A percentile compares a stretch with the other conserved stretches of the same genome.
Evolutionary conservation across 1,139 yeast genomes (phyloP).

Genomic region (Saccharomyces hybrid): DNA sequence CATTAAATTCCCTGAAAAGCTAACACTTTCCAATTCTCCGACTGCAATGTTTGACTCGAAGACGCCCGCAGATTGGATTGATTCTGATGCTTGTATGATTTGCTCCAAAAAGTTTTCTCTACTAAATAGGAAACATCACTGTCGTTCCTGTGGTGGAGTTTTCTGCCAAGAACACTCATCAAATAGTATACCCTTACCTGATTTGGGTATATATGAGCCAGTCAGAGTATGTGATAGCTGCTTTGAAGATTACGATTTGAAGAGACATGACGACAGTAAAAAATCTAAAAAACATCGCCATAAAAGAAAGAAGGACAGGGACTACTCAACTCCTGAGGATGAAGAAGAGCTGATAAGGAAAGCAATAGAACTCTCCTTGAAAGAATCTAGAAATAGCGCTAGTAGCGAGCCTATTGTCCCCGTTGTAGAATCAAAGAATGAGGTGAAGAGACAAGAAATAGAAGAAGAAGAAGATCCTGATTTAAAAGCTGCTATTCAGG

Average conservation of each 20-base stretch:
- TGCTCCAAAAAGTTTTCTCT: slow-evolving; percentile 76
- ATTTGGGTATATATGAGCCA: slow-evolving; percentile 78
- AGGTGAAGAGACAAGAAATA: slow-evolving; percentile 1
- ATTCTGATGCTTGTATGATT: slow-evolving; percentile 91
- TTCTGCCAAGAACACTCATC: slow-evolving; percentile 79
- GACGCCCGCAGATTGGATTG: slow-evolving; percentile 98
- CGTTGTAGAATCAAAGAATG: slow-evolving; percentile 10
- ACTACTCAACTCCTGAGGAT: slow-evolving; percentile 27
- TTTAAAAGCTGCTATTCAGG: slow-evolving; percentile 92
- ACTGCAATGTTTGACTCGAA: slow-evolving; percentile 63
- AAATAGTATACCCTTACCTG: slow-evolving; percentile 62
- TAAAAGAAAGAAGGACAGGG: slow-evolving; percentile 15
- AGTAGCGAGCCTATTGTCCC: slow-evolving; percentile 24
- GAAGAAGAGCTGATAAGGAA: slow-evolving; percentile 72
- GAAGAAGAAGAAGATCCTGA: slow-evolving; percentile 79
- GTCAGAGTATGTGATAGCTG: slow-evolving; percentile 95
- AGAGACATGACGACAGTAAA: slow-evolving; percentile 26
- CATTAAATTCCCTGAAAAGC: slow-evolving; percentile 52
- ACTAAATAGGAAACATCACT: slow-evolving; percentile 88
- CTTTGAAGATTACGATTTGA: slow-evolving; percentile 46
- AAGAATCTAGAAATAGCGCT: slow-evolving; percentile 38
- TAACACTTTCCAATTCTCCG: slow-evolving; percentile 33
- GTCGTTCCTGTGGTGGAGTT: slow-evolving; percentile 96
- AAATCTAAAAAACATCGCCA: slow-evolving; percentile 25
- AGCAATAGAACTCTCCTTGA: slow-evolving; percentile 74